These are phyloP conservation scores for Grosmannia penicillata DNA, from an alignment of 2,329 filamentous ascomycete species.

Conservation along the genomic window DNA sequence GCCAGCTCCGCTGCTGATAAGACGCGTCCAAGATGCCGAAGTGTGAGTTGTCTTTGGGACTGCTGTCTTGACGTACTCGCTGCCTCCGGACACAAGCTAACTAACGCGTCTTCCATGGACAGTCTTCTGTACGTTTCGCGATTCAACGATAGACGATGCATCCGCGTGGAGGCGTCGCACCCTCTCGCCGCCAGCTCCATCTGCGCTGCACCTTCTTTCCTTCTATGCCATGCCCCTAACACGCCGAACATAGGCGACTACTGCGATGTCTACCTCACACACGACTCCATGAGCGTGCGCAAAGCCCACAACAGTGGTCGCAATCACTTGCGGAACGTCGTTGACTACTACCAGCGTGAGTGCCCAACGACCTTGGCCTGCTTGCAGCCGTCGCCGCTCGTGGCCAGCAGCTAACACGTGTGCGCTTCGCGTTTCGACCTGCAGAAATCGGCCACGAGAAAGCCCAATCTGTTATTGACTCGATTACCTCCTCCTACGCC, in stretches of 20 bases:
- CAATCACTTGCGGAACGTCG: constrained; percentile 93
- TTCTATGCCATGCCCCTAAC: neutral
- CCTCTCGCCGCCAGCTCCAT: neutral
- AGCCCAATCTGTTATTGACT: constrained; percentile 95
- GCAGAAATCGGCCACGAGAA: constrained; percentile 96
- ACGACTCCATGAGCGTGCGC: constrained; percentile 98
- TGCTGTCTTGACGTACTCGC: too few species aligned
- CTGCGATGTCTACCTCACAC: constrained; percentile 99
- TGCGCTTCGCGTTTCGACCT: too few species aligned
- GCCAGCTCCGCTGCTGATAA: too few species aligned
- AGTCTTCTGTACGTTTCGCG: constrained; percentile 13
- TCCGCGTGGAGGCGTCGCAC: too few species aligned
- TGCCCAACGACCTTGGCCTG: constrained; percentile 4
- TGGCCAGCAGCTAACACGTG: too few species aligned
- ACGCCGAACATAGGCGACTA: constrained; percentile 91
- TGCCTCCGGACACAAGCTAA: too few species aligned
- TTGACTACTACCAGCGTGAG: constrained; percentile 93
- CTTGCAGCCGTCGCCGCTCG: neutral
- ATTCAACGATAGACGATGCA: too few species aligned
- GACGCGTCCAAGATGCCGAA: constrained; percentile 59
- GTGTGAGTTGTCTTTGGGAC: constrained; percentile 60
- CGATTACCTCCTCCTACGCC: constrained; percentile 89
- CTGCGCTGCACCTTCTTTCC: neutral
- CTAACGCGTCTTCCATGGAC: constrained; percentile 7
- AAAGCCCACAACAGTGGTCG: constrained; percentile 95